phyloP scores from a whole-genome alignment of 495 filamentous ascomycete species.

The Clavariopsis aquatica region DNA sequence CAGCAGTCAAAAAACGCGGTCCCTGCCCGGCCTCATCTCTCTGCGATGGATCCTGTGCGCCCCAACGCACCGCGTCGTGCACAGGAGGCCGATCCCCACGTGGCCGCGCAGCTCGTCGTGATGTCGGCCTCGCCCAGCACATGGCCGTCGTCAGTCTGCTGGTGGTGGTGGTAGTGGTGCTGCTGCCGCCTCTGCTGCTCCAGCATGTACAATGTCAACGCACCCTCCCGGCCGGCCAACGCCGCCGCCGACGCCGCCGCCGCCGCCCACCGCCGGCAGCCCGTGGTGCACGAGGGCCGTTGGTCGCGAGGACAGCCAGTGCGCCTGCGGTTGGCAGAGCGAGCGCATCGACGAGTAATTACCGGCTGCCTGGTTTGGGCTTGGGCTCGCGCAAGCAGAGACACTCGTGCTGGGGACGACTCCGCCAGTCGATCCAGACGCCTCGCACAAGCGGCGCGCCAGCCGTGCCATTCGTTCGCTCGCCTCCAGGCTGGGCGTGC shows the following conservation, averaged over 20 bases:
- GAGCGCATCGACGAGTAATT: constrained; percentile 29
- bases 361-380: constrained; percentile 38
- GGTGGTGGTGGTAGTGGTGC: no score
- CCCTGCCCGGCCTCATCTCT: constrained; percentile 27
- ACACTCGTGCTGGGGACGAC: constrained; percentile 19
- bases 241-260: neutral
- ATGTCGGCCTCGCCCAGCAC: neutral
- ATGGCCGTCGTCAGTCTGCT: no score
- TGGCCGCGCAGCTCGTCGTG: constrained; percentile 20
- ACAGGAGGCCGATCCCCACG: constrained; percentile 35
- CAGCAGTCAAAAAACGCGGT: constrained; percentile 1
- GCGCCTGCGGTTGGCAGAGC: no score
- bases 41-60: constrained; percentile 4
- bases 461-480: neutral
- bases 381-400: constrained; percentile 26
- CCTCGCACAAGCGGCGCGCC: constrained; percentile 11
- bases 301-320: constrained; percentile 19
- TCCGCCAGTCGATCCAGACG: constrained; percentile 34
- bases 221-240: neutral
- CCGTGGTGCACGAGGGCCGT: constrained; percentile 35
- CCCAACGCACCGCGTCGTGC: constrained; percentile 22
- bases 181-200: no score
- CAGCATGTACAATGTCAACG: neutral
- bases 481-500: constrained; percentile 7
- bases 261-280: constrained; percentile 1